Base-by-base conservation (phyloP, 1,284 basidiomycete genomes). In the Volvariella volvacea region DNA sequence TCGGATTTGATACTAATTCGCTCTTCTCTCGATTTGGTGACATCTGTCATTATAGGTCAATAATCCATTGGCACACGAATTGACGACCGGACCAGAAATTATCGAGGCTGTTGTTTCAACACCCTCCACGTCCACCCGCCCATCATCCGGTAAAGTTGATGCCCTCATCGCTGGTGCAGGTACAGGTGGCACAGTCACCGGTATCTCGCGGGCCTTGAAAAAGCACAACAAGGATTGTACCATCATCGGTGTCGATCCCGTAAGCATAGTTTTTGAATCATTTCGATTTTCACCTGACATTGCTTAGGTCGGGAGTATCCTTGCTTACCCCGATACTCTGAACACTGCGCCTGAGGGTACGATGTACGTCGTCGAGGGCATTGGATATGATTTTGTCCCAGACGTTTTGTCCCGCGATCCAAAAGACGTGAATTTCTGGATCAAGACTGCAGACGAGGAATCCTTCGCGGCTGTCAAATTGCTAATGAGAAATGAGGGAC, bases 141-240 rank as follows among this genome's bases (percentile, higher is more conserved):
- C 76, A 0, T 87, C 84, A 0, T 80, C 78, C 4, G 73, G 75
- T 45, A 83, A 83, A 56, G 88, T 97, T 17, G 87, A 94, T 56
- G 84, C 83, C 0, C 68, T 98, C 34, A 65, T 96, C n/a, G 89
- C 85, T 3, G 85, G 92, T 3, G 91, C 93, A 8, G 95, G 95
- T 6, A 99, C 95, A 1, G 95, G 95, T 22, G 95, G 95, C 7
- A 97, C 95, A 0, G 72, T 99, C 50, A 90, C 88, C 15, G 95
- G 95, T 3, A 64, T 94, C 21, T 87, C 91, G 4, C 75, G 83
- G 25, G 90, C 88, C 1, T 71, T 97, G 67, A 86, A 84, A 57
- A 68, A 61, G 3, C 85, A 89, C 55, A 89, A 89, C 57, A 64
- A 75, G 22, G 65, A 78, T 17, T 85, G 80, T 54, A 64, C 78